These are phyloP conservation scores for Ophiocordyceps camponoti-rufipedis DNA, from an alignment of 2,329 filamentous ascomycete species.

Conservation along the genomic window DNA sequence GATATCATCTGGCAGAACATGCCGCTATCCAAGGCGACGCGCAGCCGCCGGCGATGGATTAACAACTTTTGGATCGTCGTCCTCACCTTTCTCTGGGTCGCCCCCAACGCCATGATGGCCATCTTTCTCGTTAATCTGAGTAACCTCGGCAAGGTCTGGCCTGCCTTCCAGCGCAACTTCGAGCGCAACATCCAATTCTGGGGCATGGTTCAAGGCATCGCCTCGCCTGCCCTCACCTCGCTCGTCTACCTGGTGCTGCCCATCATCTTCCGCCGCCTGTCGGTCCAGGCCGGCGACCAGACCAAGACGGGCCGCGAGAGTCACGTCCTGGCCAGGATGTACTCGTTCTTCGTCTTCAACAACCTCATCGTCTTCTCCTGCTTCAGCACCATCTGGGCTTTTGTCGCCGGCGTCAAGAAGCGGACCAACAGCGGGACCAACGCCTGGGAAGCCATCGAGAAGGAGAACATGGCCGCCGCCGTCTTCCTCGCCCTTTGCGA, in stretches of 20 bases:
- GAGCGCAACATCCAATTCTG: constrained; percentile 46
- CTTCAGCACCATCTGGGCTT: constrained; percentile 67
- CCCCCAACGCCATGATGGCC: constrained; percentile 83
- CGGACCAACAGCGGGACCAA: constrained; percentile 36
- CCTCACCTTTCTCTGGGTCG: constrained; percentile 73
- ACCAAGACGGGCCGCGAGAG: constrained; percentile 86
- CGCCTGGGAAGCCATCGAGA: constrained; percentile 50
- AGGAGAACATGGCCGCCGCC: constrained; percentile 41
- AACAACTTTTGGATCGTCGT: constrained; percentile 73
- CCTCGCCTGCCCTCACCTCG: constrained; percentile 73
- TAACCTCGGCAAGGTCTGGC: constrained; percentile 70
- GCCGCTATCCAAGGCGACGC: constrained; percentile 46
- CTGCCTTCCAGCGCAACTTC: constrained; percentile 50
- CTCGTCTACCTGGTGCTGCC: constrained; percentile 76
- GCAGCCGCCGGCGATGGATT: constrained; percentile 54
- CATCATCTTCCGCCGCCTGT: constrained; percentile 76
- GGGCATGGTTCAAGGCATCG: constrained; percentile 83
- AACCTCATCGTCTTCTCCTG: constrained; percentile 88
- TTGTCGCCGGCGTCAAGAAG: constrained; percentile 46
- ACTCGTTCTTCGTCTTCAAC: constrained; percentile 94
- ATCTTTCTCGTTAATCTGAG: constrained; percentile 77
- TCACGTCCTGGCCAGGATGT: constrained; percentile 80
- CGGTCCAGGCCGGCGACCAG: constrained; percentile 66
- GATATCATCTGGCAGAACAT: constrained; percentile 97
- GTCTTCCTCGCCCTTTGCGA: constrained; percentile 61